Percentiles rank a stretch among this genome's conserved stretches.
Evolutionary conservation across 441 rosid genomes (phyloP).

Genomic region (Aquilaria agallochum): DNA sequence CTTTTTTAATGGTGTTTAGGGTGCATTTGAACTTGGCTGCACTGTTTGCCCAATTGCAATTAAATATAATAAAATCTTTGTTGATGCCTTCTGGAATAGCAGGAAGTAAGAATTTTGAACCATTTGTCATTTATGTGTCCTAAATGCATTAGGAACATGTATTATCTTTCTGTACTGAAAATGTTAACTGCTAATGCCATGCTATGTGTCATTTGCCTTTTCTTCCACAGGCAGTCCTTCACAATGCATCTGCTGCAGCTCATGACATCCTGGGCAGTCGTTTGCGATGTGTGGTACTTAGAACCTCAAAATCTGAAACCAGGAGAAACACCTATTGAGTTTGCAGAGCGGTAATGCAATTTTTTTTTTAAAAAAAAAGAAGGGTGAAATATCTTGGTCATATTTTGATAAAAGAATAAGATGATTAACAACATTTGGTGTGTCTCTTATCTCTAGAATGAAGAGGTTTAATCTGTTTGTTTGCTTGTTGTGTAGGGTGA

Average conservation of each 20-base stretch:
- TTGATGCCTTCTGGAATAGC: slow-evolving; percentile 99
- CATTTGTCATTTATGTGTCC: too few species aligned
- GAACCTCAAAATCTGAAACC: slow-evolving; percentile 83
- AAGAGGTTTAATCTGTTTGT: slow-evolving; percentile 7
- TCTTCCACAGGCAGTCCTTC: slow-evolving; percentile 78
- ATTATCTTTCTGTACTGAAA: too few species aligned
- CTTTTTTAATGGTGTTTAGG: slow-evolving; percentile 44
- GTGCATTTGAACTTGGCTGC: slow-evolving; percentile 95
- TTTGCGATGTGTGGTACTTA: slow-evolving; percentile 96
- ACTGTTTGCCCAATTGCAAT: slow-evolving; percentile 95
- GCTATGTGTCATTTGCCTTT: not conserved
- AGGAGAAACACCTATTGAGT: slow-evolving; percentile 85
- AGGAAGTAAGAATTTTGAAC: slow-evolving; percentile 54
- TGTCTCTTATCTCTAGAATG: not conserved
- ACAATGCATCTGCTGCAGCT: slow-evolving; percentile 93
- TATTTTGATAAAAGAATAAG: too few species aligned
- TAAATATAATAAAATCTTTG: slow-evolving; percentile 93
- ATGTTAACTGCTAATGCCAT: too few species aligned
- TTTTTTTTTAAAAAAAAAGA: not conserved
- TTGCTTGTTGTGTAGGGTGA: slow-evolving; percentile 52
- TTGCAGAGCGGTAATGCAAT: slow-evolving; percentile 78
- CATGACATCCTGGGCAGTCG: slow-evolving; percentile 99
- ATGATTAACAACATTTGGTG: too few species aligned
- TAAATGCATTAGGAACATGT: too few species aligned
- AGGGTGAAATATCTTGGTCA: too few species aligned